These are phyloP conservation scores for Penicillium coffeae DNA, from an alignment of 495 filamentous ascomycete species.

Conservation along the genomic window DNA sequence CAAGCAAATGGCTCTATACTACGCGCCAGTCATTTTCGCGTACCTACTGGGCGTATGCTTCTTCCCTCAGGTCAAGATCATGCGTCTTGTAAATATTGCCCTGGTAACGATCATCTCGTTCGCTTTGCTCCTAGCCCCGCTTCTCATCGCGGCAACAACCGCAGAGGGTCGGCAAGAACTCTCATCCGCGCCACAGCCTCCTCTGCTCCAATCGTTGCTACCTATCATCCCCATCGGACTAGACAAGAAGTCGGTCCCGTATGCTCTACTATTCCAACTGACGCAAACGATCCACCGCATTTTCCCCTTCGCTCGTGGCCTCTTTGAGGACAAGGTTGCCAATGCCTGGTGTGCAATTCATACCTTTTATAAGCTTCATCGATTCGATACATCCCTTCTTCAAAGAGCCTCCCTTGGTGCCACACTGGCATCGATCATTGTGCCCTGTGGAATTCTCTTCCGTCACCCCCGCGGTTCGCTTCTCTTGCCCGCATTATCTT, in stretches of 20 bases:
- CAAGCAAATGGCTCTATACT: constrained; percentile 99
- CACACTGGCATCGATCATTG: constrained; percentile 70
- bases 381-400: constrained; percentile 61
- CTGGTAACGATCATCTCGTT: constrained; percentile 70
- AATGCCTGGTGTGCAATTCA: constrained; percentile 96
- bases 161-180: constrained; percentile 27
- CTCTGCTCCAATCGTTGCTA: constrained; percentile 46
- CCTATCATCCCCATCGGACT: constrained; percentile 49
- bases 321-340: constrained; percentile 98
- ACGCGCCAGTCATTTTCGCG: constrained; percentile 86
- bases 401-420: constrained; percentile 73
- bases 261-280: constrained; percentile 68
- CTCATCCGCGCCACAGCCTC: constrained; percentile 48
- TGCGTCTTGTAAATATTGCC: constrained; percentile 70
- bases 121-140: constrained; percentile 66
- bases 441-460: constrained; percentile 76
- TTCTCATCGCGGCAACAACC: constrained; percentile 54
- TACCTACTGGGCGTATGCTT: constrained; percentile 85
- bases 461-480: constrained; percentile 70
- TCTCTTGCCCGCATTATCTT: constrained; percentile 72
- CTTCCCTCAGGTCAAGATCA: constrained; percentile 64
- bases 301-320: constrained; percentile 87
- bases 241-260: constrained; percentile 62
- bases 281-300: constrained; percentile 81
- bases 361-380: constrained; percentile 77